Conservation (phyloP, 345 rosid genomes). For the Punica granatum region DNA sequence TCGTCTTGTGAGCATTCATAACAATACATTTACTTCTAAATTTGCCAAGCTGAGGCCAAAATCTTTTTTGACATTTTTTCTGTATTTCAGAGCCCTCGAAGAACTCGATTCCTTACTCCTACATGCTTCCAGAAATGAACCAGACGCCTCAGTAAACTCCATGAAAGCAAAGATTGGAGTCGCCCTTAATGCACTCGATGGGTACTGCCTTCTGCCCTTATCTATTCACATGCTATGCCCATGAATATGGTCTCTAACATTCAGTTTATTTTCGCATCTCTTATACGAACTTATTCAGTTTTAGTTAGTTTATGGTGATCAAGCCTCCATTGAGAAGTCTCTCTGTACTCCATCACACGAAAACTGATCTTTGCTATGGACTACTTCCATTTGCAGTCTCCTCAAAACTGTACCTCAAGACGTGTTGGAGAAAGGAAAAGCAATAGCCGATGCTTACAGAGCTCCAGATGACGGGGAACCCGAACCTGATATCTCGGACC, state of each 20-base stretch:
- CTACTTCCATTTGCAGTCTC: constrained; percentile 33
- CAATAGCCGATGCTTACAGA: constrained; percentile 63
- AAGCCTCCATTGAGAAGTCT: too few species aligned
- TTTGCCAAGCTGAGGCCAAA: not conserved
- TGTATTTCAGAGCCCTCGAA: constrained; percentile 49
- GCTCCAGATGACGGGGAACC: constrained; percentile 27
- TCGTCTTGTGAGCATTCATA: too few species aligned
- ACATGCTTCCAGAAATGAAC: constrained; percentile 66
- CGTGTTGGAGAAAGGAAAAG: constrained; percentile 57
- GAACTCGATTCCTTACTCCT: constrained; percentile 69
- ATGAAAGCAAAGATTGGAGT: constrained; percentile 60
- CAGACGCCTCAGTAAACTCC: constrained; percentile 40
- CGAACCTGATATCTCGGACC: constrained; percentile 30
- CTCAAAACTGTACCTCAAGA: constrained; percentile 65
- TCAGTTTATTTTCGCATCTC: too few species aligned
- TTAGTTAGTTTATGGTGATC: too few species aligned
- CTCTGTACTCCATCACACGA: not conserved
- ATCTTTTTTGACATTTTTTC: not conserved
- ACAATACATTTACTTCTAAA: not conserved
- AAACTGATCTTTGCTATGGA: not conserved
- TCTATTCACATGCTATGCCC: not conserved
- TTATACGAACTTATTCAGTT: too few species aligned
- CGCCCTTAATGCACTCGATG: constrained; percentile 52
- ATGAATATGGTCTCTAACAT: too few species aligned
- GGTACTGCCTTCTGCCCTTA: constrained; percentile 22